Percentiles rank a stretch among this genome's conserved stretches.
phyloP scores from a whole-genome alignment of 371 early-diverging fungal species.

The Mucor racemosus region DNA sequence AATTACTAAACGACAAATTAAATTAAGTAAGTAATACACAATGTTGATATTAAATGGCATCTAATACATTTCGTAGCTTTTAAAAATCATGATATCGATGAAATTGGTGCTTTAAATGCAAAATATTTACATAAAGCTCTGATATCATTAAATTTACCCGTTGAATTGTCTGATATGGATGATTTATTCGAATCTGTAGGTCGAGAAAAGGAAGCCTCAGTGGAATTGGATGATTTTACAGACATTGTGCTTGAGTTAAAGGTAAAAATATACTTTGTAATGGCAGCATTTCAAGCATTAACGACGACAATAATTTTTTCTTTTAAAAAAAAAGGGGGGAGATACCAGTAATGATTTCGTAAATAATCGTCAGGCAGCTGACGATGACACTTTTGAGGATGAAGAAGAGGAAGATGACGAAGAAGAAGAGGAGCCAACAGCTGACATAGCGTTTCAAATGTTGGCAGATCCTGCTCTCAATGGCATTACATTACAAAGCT shows the following conservation, averaged over 20 bases:
- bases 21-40: background rate
- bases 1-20: conserved; percentile 21
- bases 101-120: conserved; percentile 30
- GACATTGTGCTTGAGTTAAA: conserved; percentile 35
- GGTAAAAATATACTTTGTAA: conserved; percentile 13
- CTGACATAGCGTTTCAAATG: conserved; percentile 28
- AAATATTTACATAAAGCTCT: conserved; percentile 34
- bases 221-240: conserved; percentile 38
- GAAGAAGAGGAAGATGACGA: conserved; percentile 11
- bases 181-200: conserved; percentile 31
- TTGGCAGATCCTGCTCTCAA: conserved; percentile 24
- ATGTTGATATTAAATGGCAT: too few species aligned
- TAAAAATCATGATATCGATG: conserved; percentile 28
- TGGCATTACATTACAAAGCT: conserved; percentile 38
- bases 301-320: too few species aligned
- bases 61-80: conserved; percentile 29
- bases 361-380: background rate
- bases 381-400: background rate
- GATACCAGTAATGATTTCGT: background rate
- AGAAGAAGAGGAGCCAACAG: conserved; percentile 9
- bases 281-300: background rate
- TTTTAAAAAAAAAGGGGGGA: background rate
- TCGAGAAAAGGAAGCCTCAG: conserved; percentile 31
- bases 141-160: conserved; percentile 24
- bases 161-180: conserved; percentile 22